phyloP scores from a whole-genome alignment of 2,329 filamentous ascomycete genomes.

The Penicillium psychrosexuale region DNA sequence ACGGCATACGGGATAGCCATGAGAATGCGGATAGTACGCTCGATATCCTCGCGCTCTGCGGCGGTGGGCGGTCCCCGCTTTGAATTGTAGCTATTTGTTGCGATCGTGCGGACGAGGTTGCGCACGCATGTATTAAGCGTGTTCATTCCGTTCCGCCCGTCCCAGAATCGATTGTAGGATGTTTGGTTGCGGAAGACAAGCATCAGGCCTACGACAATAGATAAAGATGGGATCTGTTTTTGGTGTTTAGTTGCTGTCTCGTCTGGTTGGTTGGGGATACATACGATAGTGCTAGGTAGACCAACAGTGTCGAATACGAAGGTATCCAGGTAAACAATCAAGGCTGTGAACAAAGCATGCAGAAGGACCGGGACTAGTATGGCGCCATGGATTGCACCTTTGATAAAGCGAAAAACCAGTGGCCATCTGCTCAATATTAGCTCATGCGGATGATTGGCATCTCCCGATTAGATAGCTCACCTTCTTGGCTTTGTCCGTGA shows the following conservation, averaged over 20 bases:
- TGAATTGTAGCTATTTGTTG: conserved; percentile 47
- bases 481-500: conserved; percentile 32
- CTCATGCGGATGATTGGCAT: not conserved
- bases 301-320: conserved; percentile 51
- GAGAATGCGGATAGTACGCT: conserved; percentile 56
- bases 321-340: conserved; percentile 58
- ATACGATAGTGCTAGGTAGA: conserved; percentile 57
- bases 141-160: conserved; percentile 56
- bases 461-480: conserved; percentile 5
- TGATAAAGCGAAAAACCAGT: conserved; percentile 62
- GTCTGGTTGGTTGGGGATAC: conserved; percentile 11
- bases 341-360: conserved; percentile 57
- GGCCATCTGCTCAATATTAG: conserved; percentile 51
- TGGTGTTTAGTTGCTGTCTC: not conserved
- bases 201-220: conserved; percentile 65
- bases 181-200: conserved; percentile 66
- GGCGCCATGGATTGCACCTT: conserved; percentile 60
- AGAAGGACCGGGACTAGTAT: conserved; percentile 57
- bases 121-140: conserved; percentile 57
- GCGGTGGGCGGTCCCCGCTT: conserved; percentile 31
- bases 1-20: conserved; percentile 62
- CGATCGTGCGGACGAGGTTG: conserved; percentile 57
- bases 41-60: conserved; percentile 55
- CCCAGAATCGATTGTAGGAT: conserved; percentile 64
- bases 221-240: conserved; percentile 56